These are phyloP conservation scores for Picochlorum sp. DNA, from an alignment of 139 green algal species.

Conservation along the genomic window DNA sequence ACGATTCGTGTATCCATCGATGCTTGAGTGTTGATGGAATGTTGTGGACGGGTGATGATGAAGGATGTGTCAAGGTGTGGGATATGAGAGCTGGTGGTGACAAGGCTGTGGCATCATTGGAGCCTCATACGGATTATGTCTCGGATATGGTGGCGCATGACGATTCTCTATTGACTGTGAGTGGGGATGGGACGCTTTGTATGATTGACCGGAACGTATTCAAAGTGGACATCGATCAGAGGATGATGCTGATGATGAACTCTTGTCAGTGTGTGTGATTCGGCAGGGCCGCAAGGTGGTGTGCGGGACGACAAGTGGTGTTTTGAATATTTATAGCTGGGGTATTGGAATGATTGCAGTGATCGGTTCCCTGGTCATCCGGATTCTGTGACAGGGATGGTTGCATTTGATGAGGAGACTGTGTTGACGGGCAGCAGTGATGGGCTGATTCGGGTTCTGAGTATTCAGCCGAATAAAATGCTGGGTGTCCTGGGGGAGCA, in stretches of 20 bases:
- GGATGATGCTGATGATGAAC: constrained; percentile 82
- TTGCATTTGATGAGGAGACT: constrained; percentile 74
- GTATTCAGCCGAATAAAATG: constrained; percentile 74
- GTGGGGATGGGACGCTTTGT: constrained; percentile 74
- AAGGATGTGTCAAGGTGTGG: constrained; percentile 69
- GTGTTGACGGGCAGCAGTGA: constrained; percentile 80
- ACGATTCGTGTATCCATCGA: constrained; percentile 47
- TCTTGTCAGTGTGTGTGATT: constrained; percentile 63
- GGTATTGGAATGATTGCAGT: constrained; percentile 80
- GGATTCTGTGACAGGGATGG: constrained; percentile 64
- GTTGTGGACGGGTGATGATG: constrained; percentile 60
- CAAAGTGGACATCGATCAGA: constrained; percentile 57
- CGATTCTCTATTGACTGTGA: constrained; percentile 47
- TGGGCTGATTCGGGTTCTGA: constrained; percentile 73
- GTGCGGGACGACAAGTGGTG: constrained; percentile 36
- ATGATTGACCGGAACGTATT: constrained; percentile 47
- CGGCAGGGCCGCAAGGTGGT: constrained; percentile 67
- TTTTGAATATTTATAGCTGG: constrained; percentile 78
- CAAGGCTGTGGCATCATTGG: constrained; percentile 20
- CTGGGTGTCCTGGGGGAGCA: constrained; percentile 82
- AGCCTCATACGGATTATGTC: constrained; percentile 74
- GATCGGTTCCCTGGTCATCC: constrained; percentile 74
- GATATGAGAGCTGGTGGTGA: constrained; percentile 47
- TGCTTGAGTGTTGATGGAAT: constrained; percentile 32
- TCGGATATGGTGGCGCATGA: constrained; percentile 49